A percentile compares a stretch with the other conserved stretches of the same genome.
phyloP scores from a whole-genome alignment of 441 rosid species.

The Populus tomentosa region DNA sequence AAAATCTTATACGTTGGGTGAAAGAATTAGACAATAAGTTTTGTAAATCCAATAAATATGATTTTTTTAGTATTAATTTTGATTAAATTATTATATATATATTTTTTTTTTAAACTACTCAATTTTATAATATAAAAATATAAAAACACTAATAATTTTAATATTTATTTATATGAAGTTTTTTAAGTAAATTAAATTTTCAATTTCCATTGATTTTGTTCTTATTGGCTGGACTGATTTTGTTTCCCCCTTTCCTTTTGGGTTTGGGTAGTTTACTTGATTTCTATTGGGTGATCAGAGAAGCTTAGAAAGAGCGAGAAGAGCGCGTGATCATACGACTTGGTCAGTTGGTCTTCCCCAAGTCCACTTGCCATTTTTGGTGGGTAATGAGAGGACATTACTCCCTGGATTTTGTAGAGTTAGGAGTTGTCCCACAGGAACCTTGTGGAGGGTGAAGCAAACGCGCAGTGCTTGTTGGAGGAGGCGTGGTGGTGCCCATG shows the following conservation, averaged over 20 bases:
- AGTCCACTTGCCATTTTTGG: not conserved
- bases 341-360: not conserved
- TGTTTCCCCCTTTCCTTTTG: not conserved
- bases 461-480: not conserved
- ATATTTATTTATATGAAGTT: too few relatives aligned
- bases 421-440: not conserved
- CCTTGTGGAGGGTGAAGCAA: not conserved
- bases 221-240: not conserved
- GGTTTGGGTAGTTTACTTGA: not conserved
- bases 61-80: too few relatives aligned
- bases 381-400: not conserved
- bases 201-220: too few relatives aligned
- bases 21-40: too few relatives aligned
- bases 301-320: not conserved
- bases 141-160: too few relatives aligned
- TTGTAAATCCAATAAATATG: too few relatives aligned
- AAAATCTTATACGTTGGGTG: too few relatives aligned
- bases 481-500: not conserved
- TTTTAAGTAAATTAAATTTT: too few relatives aligned
- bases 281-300: not conserved
- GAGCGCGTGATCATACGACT: slow-evolving; percentile 6
- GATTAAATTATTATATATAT: too few relatives aligned
- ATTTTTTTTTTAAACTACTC: too few relatives aligned
- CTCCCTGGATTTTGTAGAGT: not conserved
- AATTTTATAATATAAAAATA: too few relatives aligned